These are phyloP conservation scores for Amanita exitialis DNA, from an alignment of 768 basidiomycete species.

Conservation along the genomic window DNA sequence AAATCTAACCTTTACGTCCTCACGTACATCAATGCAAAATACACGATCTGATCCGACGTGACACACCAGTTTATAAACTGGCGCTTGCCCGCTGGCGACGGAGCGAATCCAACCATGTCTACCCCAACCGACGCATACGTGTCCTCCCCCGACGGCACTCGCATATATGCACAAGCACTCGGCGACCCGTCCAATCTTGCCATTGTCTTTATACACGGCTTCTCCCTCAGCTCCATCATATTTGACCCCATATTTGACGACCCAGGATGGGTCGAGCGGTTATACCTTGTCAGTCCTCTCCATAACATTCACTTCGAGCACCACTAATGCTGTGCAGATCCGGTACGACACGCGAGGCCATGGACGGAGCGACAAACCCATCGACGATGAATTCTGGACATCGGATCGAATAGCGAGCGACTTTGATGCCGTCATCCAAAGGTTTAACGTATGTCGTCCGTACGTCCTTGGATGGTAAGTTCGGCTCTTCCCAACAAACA, in stretches of 20 bases:
- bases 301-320: background rate
- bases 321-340: conserved; percentile 12
- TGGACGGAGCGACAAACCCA: conserved; percentile 20
- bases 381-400: conserved; percentile 15
- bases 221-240: background rate
- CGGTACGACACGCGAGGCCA: conserved; percentile 25
- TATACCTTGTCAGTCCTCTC: background rate
- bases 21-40: no score
- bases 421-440: conserved; percentile 20
- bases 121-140: background rate
- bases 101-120: background rate
- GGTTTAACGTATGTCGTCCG: conserved; percentile 18
- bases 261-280: background rate
- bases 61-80: background rate
- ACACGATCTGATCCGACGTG: background rate
- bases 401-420: conserved; percentile 20
- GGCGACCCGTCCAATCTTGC: conserved; percentile 6
- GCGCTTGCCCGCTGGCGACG: no score
- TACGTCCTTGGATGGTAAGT: conserved; percentile 23
- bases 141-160: conserved; percentile 6
- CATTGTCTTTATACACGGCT: conserved; percentile 9
- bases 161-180: conserved; percentile 9
- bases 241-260: conserved; percentile 3
- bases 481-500: background rate
- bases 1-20: no score